These are phyloP conservation scores for Kwoniella sp. DNA, from an alignment of 768 basidiomycete species.

Conservation along the genomic window DNA sequence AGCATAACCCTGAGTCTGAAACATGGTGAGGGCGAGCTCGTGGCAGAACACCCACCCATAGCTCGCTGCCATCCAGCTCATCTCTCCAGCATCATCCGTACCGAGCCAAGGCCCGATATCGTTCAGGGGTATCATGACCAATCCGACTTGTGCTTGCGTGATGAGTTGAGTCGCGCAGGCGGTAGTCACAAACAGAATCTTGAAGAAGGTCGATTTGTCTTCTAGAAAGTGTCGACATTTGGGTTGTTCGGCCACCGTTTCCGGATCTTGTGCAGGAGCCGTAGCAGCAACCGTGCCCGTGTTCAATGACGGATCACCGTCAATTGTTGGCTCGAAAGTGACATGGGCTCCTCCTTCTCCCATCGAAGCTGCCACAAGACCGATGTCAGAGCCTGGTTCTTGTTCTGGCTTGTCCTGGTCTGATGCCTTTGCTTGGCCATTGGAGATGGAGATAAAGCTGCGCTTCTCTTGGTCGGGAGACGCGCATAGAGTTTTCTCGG, in stretches of 20 bases:
- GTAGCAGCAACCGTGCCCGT: background rate
- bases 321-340: background rate
- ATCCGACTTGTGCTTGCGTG: constrained; percentile 38
- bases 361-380: background rate
- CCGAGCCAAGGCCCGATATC: constrained; percentile 34
- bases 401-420: too few species aligned
- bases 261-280: background rate
- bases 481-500: background rate
- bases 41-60: constrained; percentile 22
- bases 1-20: background rate
- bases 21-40: background rate
- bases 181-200: constrained; percentile 25
- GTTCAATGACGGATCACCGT: background rate
- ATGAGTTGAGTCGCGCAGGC: constrained; percentile 35
- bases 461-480: background rate
- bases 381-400: background rate
- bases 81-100: constrained; percentile 26
- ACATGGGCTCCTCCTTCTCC: background rate
- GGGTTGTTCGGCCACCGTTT: background rate
- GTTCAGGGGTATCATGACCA: constrained; percentile 35
- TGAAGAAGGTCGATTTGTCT: constrained; percentile 13
- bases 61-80: constrained; percentile 40
- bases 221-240: background rate
- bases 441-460: background rate
- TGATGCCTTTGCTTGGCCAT: background rate